Conservation (phyloP, 495 filamentous ascomycete species). For the Neurospora sp. region DNA sequence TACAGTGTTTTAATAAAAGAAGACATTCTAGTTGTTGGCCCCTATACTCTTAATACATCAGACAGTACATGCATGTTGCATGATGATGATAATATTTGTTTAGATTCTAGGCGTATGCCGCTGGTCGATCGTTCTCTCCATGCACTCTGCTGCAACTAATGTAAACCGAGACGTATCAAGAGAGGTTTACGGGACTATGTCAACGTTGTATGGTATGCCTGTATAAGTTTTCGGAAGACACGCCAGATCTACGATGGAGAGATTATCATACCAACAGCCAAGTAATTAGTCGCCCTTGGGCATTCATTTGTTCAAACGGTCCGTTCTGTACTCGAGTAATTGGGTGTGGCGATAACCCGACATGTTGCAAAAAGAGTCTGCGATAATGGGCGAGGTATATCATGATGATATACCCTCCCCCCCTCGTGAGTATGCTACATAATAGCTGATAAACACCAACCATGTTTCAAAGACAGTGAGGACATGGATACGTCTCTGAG, state of each 20-base stretch:
- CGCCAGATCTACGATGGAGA: background rate
- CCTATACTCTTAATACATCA: slow-evolving; percentile 12
- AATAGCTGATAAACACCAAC: too few relatives aligned
- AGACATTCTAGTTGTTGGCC: slow-evolving; percentile 6
- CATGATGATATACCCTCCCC: background rate
- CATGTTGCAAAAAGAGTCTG: background rate
- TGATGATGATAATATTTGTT: slow-evolving; percentile 1
- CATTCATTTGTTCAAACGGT: background rate
- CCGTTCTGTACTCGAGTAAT: background rate
- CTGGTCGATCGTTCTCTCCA: background rate
- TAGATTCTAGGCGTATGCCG: background rate
- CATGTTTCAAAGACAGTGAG: too few relatives aligned
- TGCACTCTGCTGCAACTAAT: background rate
- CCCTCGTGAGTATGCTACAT: background rate
- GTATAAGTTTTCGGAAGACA: background rate
- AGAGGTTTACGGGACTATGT: background rate
- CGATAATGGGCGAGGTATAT: background rate
- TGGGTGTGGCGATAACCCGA: background rate
- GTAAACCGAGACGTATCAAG: background rate
- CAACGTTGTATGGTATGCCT: background rate
- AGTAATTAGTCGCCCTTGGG: background rate
- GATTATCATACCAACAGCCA: background rate
- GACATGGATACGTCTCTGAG: too few relatives aligned
- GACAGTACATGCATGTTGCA: slow-evolving; percentile 12
- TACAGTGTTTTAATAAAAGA: slow-evolving; percentile 11